phyloP scores from a whole-genome alignment of 352 stramenopile genomes.

The Elongisporangium senticosum region DNA sequence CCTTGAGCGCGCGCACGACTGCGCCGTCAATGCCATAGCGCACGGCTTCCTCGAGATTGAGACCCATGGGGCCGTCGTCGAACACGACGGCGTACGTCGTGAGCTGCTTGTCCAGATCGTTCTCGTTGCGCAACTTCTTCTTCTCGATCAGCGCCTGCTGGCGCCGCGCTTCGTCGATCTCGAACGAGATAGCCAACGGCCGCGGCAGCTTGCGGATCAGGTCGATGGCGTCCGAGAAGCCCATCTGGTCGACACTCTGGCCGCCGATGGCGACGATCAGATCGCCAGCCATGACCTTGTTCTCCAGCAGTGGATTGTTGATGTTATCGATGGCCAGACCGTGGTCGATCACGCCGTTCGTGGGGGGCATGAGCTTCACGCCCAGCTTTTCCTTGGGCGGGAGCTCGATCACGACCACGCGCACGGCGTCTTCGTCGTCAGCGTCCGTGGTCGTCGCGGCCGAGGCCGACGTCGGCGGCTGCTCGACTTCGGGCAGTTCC shows the following conservation, averaged over 20 bases:
- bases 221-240: conserved; percentile 79
- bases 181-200: conserved; percentile 76
- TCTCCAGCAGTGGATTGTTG: conserved; percentile 78
- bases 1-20: conserved; percentile 75
- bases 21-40: conserved; percentile 80
- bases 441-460: neutral
- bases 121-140: conserved; percentile 39
- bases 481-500: conserved; percentile 27
- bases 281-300: conserved; percentile 78
- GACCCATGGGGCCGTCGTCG: conserved; percentile 75
- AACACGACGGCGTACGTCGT: conserved; percentile 85
- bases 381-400: conserved; percentile 82
- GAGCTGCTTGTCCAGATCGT: conserved; percentile 66
- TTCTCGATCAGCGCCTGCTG: conserved; percentile 57
- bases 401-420: conserved; percentile 72
- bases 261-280: conserved; percentile 83
- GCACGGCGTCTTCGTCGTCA: conserved; percentile 1
- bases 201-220: conserved; percentile 79
- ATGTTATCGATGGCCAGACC: conserved; percentile 85
- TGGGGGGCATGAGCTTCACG: conserved; percentile 82
- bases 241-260: conserved; percentile 67
- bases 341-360: conserved; percentile 74
- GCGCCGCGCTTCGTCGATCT: conserved; percentile 63
- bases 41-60: conserved; percentile 81
- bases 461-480: conserved; percentile 8